A percentile compares a stretch with the other conserved stretches of the same genome.
phyloP scores from a whole-genome alignment of 2,329 filamentous ascomycete species.

The Elsinoe arachidis region DNA sequence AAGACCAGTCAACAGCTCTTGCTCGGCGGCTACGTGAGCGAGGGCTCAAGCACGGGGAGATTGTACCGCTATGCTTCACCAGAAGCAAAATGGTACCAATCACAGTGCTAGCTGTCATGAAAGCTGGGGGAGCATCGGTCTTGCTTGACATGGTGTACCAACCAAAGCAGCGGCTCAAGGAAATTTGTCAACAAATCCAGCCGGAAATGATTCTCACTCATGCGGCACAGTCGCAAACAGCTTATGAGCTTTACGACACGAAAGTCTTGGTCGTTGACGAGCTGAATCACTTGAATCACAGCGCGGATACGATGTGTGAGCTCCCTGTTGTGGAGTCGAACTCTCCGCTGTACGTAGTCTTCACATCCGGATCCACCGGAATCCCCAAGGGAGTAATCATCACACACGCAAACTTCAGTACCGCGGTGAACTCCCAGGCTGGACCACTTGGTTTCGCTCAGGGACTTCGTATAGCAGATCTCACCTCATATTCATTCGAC shows the following conservation, averaged over 20 bases:
- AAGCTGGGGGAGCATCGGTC: background rate
- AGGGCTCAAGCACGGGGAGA: background rate
- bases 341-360: conserved; percentile 14
- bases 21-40: background rate
- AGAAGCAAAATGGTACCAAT: background rate
- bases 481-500: background rate
- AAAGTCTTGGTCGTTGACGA: no score
- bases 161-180: background rate
- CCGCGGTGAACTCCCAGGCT: background rate
- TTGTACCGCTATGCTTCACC: background rate
- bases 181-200: background rate
- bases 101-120: background rate
- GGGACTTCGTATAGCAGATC: background rate
- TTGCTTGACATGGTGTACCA: background rate
- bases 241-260: no score
- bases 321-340: no score
- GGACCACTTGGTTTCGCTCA: background rate
- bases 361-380: conserved; percentile 19
- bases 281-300: no score
- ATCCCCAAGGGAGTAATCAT: conserved; percentile 12
- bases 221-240: no score
- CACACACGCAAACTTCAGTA: background rate
- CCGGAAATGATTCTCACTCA: background rate
- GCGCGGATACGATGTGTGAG: no score
- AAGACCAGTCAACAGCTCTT: background rate